These are phyloP conservation scores for Scheffersomyces stambukii DNA, from an alignment of 1,139 yeast species.

Conservation along the genomic window DNA sequence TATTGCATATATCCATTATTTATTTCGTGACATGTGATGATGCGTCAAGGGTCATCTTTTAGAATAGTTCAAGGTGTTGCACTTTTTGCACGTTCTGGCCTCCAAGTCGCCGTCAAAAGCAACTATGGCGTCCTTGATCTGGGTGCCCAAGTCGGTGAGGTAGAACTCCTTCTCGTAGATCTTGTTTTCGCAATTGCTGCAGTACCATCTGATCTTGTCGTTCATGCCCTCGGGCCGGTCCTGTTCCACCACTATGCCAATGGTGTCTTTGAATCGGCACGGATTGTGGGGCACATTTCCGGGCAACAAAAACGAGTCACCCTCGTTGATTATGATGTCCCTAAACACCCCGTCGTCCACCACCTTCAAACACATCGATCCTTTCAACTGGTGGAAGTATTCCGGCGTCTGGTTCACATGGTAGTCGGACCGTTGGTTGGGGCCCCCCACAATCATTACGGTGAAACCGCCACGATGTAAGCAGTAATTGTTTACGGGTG, in stretches of 20 bases:
- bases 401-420: conserved; percentile 94
- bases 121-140: conserved; percentile 78
- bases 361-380: conserved; percentile 77
- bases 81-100: conserved; percentile 67
- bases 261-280: conserved; percentile 77
- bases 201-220: conserved; percentile 85
- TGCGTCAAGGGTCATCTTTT: conserved; percentile 30
- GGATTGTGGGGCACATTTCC: conserved; percentile 89
- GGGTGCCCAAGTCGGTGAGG: conserved; percentile 82
- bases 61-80: conserved; percentile 69
- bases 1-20: not conserved
- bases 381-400: conserved; percentile 85
- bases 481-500: conserved; percentile 90
- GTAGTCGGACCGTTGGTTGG: conserved; percentile 89
- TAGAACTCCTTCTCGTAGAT: conserved; percentile 71
- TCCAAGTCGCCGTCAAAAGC: conserved; percentile 60
- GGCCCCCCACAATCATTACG: conserved; percentile 93
- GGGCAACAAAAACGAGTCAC: conserved; percentile 83
- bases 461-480: conserved; percentile 90
- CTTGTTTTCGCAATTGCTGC: conserved; percentile 59
- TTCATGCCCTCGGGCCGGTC: conserved; percentile 71
- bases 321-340: conserved; percentile 75
- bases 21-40: not conserved
- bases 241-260: conserved; percentile 93
- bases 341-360: conserved; percentile 75